These are phyloP conservation scores for Phaseolus coccineus DNA, from an alignment of 331 rosid genomes.

Conservation along the genomic window DNA sequence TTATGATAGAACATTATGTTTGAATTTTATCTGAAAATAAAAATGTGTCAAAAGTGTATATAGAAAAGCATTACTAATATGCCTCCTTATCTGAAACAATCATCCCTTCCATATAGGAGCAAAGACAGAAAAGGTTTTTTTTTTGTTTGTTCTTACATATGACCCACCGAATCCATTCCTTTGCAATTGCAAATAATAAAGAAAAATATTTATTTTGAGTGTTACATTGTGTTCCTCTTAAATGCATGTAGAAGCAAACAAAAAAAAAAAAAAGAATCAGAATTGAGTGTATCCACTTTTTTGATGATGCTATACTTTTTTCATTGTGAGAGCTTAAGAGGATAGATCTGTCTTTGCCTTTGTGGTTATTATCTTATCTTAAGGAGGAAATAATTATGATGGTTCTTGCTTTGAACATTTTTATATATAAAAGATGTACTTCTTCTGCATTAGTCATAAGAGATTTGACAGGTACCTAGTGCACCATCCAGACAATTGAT, in stretches of 20 bases:
- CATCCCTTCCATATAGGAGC: not conserved
- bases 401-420: constrained; percentile 10
- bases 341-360: constrained; percentile 17
- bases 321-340: constrained; percentile 1
- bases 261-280: not conserved
- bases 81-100: too few relatives aligned
- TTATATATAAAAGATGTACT: not conserved
- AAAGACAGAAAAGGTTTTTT: not conserved
- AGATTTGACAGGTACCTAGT: constrained; percentile 29
- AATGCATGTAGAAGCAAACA: not conserved
- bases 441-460: constrained; percentile 12
- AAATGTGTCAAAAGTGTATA: not conserved
- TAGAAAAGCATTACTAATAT: too few relatives aligned
- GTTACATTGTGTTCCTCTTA: not conserved
- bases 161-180: not conserved
- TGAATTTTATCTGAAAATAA: not conserved
- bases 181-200: not conserved
- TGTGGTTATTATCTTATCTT: not conserved
- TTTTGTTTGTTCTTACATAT: not conserved
- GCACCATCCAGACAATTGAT: constrained; percentile 31
- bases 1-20: not conserved
- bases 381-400: constrained; percentile 14
- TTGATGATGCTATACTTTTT: not conserved
- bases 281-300: not conserved
- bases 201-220: too few relatives aligned